Percentiles rank a stretch among this genome's conserved stretches.
These are phyloP conservation scores for Chaetomium cochliodes DNA, from an alignment of 495 filamentous ascomycete genomes.

Conservation along the genomic window DNA sequence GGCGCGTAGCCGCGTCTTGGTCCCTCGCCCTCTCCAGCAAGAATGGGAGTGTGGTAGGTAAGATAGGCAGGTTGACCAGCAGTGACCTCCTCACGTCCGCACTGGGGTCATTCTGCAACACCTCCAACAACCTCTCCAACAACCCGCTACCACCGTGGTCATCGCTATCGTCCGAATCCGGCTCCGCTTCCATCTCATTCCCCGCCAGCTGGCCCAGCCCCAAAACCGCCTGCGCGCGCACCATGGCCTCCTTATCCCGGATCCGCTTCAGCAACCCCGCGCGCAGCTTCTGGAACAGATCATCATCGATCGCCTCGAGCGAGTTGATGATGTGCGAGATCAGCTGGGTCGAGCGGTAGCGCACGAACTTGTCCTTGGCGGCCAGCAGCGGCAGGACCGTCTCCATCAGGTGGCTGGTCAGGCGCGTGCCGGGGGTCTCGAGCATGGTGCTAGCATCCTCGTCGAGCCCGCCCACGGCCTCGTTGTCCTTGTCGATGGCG, in stretches of 20 bases:
- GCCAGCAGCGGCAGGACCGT: constrained; percentile 66
- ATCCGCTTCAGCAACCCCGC: constrained; percentile 77
- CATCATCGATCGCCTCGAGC: constrained; percentile 84
- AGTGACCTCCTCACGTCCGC: constrained; percentile 88
- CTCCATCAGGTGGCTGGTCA: constrained; percentile 68
- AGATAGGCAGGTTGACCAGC: constrained; percentile 82
- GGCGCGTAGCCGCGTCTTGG: constrained; percentile 74
- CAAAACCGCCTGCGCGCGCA: constrained; percentile 91
- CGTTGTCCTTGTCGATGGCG: constrained; percentile 77
- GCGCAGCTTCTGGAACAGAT: constrained; percentile 77
- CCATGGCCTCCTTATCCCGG: constrained; percentile 86
- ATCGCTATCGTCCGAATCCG: constrained; percentile 64
- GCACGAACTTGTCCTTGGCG: constrained; percentile 86
- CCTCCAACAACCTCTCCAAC: constrained; percentile 79
- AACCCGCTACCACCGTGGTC: constrained; percentile 59
- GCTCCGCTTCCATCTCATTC: constrained; percentile 72
- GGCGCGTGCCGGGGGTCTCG: constrained; percentile 77
- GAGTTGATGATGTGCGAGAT: constrained; percentile 85
- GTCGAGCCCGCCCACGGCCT: constrained; percentile 48
- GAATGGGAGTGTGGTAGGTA: constrained; percentile 78
- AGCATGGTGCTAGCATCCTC: constrained; percentile 61
- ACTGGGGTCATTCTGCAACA: constrained; percentile 90
- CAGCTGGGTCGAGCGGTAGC: constrained; percentile 87
- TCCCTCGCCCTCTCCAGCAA: constrained; percentile 90
- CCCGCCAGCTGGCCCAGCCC: constrained; percentile 80